Conservation (phyloP, 306 rosid genomes). For the Cucurbita ficifolia region DNA sequence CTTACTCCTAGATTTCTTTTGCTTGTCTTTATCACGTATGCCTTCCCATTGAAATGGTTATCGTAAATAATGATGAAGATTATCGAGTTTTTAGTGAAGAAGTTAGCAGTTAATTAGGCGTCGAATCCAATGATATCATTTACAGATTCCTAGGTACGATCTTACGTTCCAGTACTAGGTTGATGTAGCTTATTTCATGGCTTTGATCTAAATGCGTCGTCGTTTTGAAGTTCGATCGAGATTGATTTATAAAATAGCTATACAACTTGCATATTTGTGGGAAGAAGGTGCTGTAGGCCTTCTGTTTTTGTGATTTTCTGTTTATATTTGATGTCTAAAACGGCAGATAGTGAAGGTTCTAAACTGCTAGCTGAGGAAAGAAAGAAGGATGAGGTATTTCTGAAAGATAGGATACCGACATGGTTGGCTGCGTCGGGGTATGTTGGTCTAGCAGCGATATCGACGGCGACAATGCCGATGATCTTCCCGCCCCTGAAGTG, state of each 20-base stretch:
- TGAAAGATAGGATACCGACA: slow-evolving; percentile 63
- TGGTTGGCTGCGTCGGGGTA: slow-evolving; percentile 90
- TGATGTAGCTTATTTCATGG: background rate
- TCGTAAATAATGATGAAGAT: too few species aligned
- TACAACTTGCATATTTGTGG: background rate
- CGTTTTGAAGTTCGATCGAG: background rate
- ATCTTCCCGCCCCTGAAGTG: slow-evolving; percentile 91
- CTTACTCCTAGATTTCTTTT: too few species aligned
- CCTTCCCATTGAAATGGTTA: background rate
- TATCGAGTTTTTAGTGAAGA: background rate
- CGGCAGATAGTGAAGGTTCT: slow-evolving; percentile 41
- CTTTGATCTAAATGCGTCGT: background rate
- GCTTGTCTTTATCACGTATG: too few species aligned
- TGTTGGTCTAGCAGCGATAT: slow-evolving; percentile 61
- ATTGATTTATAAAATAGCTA: background rate
- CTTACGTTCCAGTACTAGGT: background rate
- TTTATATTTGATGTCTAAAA: slow-evolving; percentile 7
- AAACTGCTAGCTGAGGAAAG: slow-evolving; percentile 31
- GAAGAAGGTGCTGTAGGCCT: background rate
- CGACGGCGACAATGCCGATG: slow-evolving; percentile 52
- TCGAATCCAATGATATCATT: background rate
- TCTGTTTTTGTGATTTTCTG: background rate
- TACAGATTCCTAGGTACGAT: background rate
- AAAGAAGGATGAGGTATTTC: slow-evolving; percentile 52
- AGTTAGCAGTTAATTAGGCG: background rate